phyloP scores from a whole-genome alignment of 2,329 filamentous ascomycete species.

The Neonectria coccinea region DNA sequence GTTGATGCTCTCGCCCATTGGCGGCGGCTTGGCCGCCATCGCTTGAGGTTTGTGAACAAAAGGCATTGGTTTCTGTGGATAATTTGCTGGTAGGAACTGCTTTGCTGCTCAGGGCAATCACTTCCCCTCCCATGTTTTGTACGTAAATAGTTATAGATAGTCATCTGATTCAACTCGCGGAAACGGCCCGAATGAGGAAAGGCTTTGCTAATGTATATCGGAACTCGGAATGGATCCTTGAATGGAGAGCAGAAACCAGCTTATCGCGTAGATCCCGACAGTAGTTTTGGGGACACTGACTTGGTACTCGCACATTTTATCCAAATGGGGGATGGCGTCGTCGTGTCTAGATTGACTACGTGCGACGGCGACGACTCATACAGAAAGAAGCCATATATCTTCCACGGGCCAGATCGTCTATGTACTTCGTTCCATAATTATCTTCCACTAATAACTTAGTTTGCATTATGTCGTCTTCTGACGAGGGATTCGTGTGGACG shows the following conservation, averaged over 20 bases:
- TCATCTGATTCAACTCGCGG: constrained; percentile 11
- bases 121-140: neutral
- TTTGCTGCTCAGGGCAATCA: neutral
- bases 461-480: constrained; percentile 23
- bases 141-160: neutral
- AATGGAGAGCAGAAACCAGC: neutral
- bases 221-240: neutral
- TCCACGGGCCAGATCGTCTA: neutral
- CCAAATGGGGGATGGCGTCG: neutral
- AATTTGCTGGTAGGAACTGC: neutral
- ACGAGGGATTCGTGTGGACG: constrained; percentile 35
- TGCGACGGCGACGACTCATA: neutral
- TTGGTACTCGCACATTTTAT: neutral
- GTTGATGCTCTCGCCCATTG: neutral
- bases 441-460: neutral
- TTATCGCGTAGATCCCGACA: neutral
- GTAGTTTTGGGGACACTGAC: neutral
- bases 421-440: neutral
- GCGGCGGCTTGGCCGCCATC: constrained; percentile 9
- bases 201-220: neutral
- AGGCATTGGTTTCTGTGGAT: constrained; percentile 7
- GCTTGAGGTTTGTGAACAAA: constrained; percentile 13
- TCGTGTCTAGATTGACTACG: neutral
- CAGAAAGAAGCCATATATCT: neutral
- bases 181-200: constrained; percentile 24